Conservation (phyloP, 2,329 filamentous ascomycete species). For the Diaporthe citrichinensis region DNA sequence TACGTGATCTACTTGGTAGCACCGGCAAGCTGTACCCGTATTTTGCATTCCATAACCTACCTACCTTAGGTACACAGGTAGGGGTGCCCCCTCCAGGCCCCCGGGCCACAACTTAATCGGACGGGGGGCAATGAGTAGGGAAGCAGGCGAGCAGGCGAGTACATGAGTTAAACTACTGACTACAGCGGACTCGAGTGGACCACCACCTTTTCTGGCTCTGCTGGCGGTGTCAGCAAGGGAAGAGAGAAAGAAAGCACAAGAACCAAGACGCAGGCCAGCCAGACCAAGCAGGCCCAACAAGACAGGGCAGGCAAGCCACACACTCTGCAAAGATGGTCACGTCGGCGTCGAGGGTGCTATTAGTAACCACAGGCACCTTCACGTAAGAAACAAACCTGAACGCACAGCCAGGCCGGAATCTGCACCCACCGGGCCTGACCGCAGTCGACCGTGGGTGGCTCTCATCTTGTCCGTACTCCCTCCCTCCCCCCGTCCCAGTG, state of each 20-base stretch:
- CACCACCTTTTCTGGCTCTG: not conserved
- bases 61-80: not conserved
- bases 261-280: slow-evolving; percentile 3
- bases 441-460: slow-evolving; percentile 26
- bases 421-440: slow-evolving; percentile 38
- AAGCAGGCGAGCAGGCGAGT: not conserved
- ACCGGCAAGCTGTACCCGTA: slow-evolving; percentile 13
- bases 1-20: not conserved
- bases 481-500: not conserved
- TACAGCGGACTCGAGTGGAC: not conserved
- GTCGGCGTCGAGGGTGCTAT: slow-evolving; percentile 25
- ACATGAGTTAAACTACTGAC: not conserved
- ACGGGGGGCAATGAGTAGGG: slow-evolving; percentile 18
- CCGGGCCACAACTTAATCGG: slow-evolving; percentile 14
- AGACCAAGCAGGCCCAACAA: not conserved
- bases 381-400: slow-evolving; percentile 33
- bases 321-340: slow-evolving; percentile 18
- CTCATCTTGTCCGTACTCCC: slow-evolving; percentile 1
- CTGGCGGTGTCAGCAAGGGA: slow-evolving; percentile 8
- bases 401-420: slow-evolving; percentile 40
- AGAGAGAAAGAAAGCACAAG: not conserved
- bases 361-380: slow-evolving; percentile 28
- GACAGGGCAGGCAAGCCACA: slow-evolving; percentile 12
- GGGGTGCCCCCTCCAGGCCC: slow-evolving; percentile 2
- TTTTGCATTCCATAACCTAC: slow-evolving; percentile 2